A percentile compares a stretch with the other conserved stretches of the same genome.
These are phyloP conservation scores for Persicaria maculosa DNA, from an alignment of 148 eudicot genomes.

Conservation along the genomic window DNA sequence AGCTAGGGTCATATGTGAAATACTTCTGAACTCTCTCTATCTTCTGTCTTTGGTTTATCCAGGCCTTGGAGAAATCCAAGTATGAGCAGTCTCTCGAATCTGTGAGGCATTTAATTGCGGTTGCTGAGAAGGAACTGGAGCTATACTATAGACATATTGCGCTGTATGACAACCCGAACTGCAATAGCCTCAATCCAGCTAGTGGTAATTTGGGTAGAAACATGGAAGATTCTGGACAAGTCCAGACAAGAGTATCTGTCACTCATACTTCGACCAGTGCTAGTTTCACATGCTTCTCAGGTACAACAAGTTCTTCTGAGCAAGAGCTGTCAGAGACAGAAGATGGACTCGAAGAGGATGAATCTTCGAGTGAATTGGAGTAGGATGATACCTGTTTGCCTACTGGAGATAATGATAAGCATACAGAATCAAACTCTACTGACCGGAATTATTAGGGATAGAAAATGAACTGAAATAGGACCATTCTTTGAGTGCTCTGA, in stretches of 20 bases:
- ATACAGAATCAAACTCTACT: background rate
- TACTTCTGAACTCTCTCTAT: background rate
- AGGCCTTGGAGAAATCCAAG: constrained; percentile 84
- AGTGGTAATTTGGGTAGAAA: background rate
- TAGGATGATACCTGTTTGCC: background rate
- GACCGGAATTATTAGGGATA: constrained; percentile 1
- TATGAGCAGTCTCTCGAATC: constrained; percentile 94
- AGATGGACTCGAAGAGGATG: background rate
- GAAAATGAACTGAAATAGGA: background rate
- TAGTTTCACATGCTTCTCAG: background rate
- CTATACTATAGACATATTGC: constrained; percentile 86
- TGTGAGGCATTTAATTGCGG: constrained; percentile 67
- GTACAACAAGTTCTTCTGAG: background rate
- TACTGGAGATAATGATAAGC: background rate
- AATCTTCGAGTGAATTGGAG: background rate
- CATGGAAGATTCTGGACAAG: background rate
- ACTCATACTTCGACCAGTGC: background rate
- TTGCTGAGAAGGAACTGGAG: constrained; percentile 81
- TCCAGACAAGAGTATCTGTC: background rate
- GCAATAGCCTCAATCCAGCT: constrained; percentile 21
- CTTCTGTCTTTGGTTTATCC: constrained; percentile 5
- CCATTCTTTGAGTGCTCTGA: background rate
- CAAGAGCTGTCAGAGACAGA: constrained; percentile 3
- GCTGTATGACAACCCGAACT: constrained; percentile 51
- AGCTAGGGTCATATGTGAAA: background rate